Evolutionary conservation across 257 asterid species (phyloP), one percentile per base, ranked within the genome.

Genomic region (Nicotiana attenuata): DNA sequence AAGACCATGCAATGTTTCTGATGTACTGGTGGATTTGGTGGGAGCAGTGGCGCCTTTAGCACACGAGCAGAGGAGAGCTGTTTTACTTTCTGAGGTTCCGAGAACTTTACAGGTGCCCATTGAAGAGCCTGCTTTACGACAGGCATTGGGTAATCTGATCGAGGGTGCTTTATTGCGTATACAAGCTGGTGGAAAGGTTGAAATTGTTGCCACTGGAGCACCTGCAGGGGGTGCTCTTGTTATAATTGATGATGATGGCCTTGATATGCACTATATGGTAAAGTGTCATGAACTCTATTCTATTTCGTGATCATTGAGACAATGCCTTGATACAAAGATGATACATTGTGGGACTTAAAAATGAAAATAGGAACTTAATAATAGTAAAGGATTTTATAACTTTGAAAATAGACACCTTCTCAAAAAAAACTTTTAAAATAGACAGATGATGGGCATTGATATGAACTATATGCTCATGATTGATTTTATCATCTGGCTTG

Each of bases 221-320:
- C 98, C 99, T 16, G 97, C 97, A 7, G 98, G 98, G 5, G 99
- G 98, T 15, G 94, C 88, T 76, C 96, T 96, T 29, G 82, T 96
- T 85, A 89, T 94, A 87, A 89, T 96, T 52, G 99, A 94, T 29
- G 99, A 96, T 59, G 96, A 96, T 83, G 99, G 99, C 35, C 98
- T 95, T 78, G 98, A 94, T 88, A 96, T 96, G 99, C 99, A 91
- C 81, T 96, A 89, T 81, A 96, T 94, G 99, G 99, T 96, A 96
- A 38, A 7, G 82, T 60, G 24, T 78, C 45, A 35, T 15, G 75
- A 91, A 61, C 15, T 69, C 38, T 33, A 41, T 65, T 69, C 41
- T 57, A 15, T 56, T 17, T 61, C 53, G 38, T 78, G 82, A 35
- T 38, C 73, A 47, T 65, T 45, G 41, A 78, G 82, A 60, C 35